Evolutionary conservation across 768 basidiomycete species (phyloP).

Genomic region (Leccinum arenicola): DNA sequence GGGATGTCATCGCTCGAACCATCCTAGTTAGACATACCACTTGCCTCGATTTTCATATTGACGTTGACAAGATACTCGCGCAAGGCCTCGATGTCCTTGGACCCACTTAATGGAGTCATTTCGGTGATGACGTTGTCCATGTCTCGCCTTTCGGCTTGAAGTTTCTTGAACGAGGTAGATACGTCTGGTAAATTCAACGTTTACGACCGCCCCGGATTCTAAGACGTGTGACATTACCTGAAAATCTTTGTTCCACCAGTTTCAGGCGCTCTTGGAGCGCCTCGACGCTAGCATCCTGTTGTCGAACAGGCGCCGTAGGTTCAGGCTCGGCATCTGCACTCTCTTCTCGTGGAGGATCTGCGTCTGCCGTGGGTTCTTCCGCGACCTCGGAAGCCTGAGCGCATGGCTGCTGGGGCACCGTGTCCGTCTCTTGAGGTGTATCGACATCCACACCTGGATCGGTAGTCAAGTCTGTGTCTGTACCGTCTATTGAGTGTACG

Average conservation of each 20-base stretch:
- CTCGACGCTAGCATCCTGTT: constrained; percentile 42
- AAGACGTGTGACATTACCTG: constrained; percentile 43
- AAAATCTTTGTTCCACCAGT: constrained; percentile 74
- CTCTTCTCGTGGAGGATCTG: constrained; percentile 2
- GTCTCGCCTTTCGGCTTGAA: constrained; percentile 69
- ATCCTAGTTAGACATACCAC: constrained; percentile 16
- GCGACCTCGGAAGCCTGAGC: neutral
- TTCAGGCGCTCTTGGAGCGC: constrained; percentile 62
- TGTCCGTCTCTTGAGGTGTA: neutral
- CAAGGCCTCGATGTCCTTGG: constrained; percentile 62
- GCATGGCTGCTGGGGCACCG: neutral
- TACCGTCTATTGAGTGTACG: neutral
- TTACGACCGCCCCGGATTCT: neutral
- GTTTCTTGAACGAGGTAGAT: constrained; percentile 70
- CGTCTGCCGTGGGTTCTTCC: neutral
- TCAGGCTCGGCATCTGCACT: neutral
- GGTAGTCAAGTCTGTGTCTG: neutral
- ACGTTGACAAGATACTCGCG: constrained; percentile 71
- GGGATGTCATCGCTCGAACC: neutral
- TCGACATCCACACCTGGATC: neutral
- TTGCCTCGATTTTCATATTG: constrained; percentile 67
- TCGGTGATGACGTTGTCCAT: constrained; percentile 69
- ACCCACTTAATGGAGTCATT: constrained; percentile 65
- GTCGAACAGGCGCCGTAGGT: neutral
- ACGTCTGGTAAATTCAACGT: constrained; percentile 50